Base-by-base conservation (phyloP, 2,329 filamentous ascomycete species). In the Lecanosticta acicola region DNA sequence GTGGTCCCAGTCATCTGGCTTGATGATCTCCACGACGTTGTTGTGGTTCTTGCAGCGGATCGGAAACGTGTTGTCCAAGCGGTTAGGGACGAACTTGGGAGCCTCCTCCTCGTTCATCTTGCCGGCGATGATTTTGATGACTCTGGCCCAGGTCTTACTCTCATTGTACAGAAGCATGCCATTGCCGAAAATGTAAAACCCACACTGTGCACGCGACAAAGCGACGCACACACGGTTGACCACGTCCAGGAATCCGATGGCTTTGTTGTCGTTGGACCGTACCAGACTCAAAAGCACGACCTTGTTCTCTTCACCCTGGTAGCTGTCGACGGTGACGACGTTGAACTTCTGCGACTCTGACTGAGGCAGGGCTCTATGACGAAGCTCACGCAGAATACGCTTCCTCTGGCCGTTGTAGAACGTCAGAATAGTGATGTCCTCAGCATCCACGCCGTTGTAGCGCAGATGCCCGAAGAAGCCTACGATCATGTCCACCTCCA, bases 221-320 rank as follows among this genome's bases (percentile, higher is more conserved):
- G 79, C 79, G 32, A 83, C 80, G 48, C 79, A 83, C 11, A 80
- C 72, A 48, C 80, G 72, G 51, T 83, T 83, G 29, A 74, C 71
- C 10, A 84, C 80, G 1, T 76, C 72, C 1, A 94, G 71, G 55
- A 95, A 96, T 0, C 90, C 90, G 21, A 89, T 82, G 0, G 71
- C 69, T 3, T 68, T 60, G 1, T 68, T 58, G 1, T 61, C 53
- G 29, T 83, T 84, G 53, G 83, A 89, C 35, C 90, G 78, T 2
- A 93, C 88, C 0, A 94, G 70, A 0, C 89, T 94, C 0, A 95
- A 70, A 1, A 95, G 63, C 8, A 96, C 74, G 7, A 95, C 73
- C 18, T 90, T 85, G 51, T 94, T 95, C 62, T 95, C 88, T 58
- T 95, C 88, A 10, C 89, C 89, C 63, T 95, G 89, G 59, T 91